Evolutionary conservation across 2,329 filamentous ascomycete species (phyloP).

Genomic region (Tolypocladium cylindrosporum): DNA sequence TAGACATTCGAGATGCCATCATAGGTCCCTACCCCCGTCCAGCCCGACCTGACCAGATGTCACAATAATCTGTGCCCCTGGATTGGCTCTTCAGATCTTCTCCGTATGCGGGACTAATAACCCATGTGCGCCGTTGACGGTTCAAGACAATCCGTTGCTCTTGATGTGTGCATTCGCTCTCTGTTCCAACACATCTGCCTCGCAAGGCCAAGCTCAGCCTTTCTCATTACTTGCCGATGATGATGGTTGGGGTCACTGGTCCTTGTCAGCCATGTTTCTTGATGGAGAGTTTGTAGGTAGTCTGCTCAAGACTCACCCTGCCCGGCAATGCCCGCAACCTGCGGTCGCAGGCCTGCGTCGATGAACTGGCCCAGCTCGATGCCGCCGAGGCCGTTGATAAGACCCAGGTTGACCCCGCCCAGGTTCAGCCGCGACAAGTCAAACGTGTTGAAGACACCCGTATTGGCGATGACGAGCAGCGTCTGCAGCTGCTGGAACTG

Average conservation of each 20-base stretch:
- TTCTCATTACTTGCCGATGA: not conserved
- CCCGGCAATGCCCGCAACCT: slow-evolving; percentile 6
- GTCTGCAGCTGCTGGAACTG: slow-evolving; percentile 31
- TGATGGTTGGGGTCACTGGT: not conserved
- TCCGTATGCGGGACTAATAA: not conserved
- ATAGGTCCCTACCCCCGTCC: not conserved
- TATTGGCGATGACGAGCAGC: slow-evolving; percentile 20
- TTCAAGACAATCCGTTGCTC: not conserved
- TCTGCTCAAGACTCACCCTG: not conserved
- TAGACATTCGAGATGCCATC: not conserved
- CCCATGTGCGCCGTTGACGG: not conserved
- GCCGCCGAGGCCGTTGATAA: slow-evolving; percentile 15
- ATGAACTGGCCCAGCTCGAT: slow-evolving; percentile 20
- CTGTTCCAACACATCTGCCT: not conserved
- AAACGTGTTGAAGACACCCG: slow-evolving; percentile 18
- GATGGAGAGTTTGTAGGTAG: not conserved
- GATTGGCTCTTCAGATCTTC: not conserved
- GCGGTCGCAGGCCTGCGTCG: slow-evolving; percentile 13
- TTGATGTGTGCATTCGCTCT: not conserved
- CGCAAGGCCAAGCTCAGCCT: not conserved
- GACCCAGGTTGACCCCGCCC: slow-evolving; percentile 17
- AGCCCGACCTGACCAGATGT: not conserved
- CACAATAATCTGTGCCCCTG: not conserved
- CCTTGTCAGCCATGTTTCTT: not conserved
- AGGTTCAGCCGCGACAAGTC: slow-evolving; percentile 16